Evolutionary conservation across 2,329 filamentous ascomycete species (phyloP), one percentile per base, ranked within the genome.

Genomic region (Aspergillus persii): DNA sequence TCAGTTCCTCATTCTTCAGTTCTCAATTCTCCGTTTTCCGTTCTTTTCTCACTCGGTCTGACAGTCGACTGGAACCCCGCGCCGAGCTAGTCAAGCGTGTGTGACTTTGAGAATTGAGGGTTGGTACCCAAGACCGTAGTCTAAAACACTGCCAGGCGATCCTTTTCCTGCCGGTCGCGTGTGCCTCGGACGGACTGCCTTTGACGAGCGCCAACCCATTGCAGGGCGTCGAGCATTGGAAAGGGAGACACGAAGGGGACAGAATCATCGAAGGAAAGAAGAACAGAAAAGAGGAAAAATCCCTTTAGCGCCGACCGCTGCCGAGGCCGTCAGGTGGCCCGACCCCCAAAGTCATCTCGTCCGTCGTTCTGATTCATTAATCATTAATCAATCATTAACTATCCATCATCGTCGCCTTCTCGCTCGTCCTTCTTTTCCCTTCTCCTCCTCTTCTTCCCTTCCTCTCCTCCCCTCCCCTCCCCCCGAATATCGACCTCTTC

Each of bases 321-420:
- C 67, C 66, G 65, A 71, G 69, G 68, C 68, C 69, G 62, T 70
- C 68, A 70, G 67, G 68, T 71, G 69, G 69, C 64, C 69, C 65
- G 63, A 63, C 61, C 66, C 61, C 66, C 63, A 63, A 63, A 63
- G 59, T 61, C 61, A 63, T 59, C 18, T 23, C 18, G 18, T 23
- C 18, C 18, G 18, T 23, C 18, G 18, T 23, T 23, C 18, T 23
- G 18, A 23, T 23, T 23, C 18, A 23, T 23, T 23, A 23, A 23
- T 23, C 18, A 23, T 23, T 23, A 23, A 23, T 23, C 18, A 23
- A 23, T 23, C 18, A 23, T 23, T 23, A 23, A 23, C 18, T 23
- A 23, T 23, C 36, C 57, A 50, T 36, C 61, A 29, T 58, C 56
- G 54, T 58, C 47, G 51, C 52, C 57, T 50, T 47, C 54, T 23